Conservation (phyloP, 129 eudicot species). For the Ambrosia trifida region DNA sequence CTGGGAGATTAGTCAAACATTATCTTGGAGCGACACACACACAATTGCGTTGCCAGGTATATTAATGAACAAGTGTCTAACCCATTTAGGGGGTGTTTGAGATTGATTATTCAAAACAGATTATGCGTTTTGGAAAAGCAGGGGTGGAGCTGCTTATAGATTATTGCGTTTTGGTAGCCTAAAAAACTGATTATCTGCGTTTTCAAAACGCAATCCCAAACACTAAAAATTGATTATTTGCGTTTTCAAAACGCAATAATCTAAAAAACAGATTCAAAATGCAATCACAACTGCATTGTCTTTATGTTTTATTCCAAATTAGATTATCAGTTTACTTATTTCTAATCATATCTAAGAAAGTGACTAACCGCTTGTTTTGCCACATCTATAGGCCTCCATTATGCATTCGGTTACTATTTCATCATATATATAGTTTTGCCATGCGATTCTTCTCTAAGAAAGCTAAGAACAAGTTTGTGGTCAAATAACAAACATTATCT, state of each 20-base stretch:
- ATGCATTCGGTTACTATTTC: neutral
- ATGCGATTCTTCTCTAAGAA: neutral
- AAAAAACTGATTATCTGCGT: no score
- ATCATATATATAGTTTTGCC: neutral
- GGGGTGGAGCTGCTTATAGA: no score
- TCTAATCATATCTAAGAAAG: neutral
- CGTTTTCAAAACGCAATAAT: no score
- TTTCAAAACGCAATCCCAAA: no score
- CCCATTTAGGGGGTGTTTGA: no score
- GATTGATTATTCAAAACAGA: no score
- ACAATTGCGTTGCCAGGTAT: conserved; percentile 79
- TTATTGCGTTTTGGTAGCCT: no score
- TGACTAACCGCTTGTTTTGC: neutral
- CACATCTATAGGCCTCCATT: neutral
- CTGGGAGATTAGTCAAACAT: conserved; percentile 80
- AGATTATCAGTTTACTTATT: neutral
- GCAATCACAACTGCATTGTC: neutral
- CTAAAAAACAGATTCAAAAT: no score
- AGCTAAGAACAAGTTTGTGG: neutral
- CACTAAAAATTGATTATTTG: no score
- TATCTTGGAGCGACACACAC: conserved; percentile 82
- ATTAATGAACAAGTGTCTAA: conserved; percentile 1
- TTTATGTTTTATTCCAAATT: neutral
- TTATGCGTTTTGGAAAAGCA: no score
- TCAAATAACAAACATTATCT: neutral